Evolutionary conservation across 31 red algal species (phyloP).

Genomic region (Asparagopsis taxiformis): DNA sequence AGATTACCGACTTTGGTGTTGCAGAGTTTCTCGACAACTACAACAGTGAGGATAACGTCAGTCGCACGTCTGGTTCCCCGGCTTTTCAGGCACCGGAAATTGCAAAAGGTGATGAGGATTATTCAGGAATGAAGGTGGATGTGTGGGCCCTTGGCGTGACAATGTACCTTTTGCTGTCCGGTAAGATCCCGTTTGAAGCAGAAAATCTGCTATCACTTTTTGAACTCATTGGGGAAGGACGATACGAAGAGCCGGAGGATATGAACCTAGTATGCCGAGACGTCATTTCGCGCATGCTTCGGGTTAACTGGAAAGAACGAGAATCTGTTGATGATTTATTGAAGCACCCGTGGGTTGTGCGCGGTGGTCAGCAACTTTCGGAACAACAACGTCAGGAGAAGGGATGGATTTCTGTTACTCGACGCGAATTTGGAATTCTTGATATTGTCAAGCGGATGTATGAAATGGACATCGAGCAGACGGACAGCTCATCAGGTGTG

Average conservation of each 20-base stretch:
- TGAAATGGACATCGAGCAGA: constrained; percentile 28
- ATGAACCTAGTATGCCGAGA: constrained; percentile 51
- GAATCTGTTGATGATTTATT: constrained; percentile 61
- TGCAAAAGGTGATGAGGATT: constrained; percentile 80
- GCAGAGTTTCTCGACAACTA: constrained; percentile 95
- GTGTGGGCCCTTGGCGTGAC: constrained; percentile 99
- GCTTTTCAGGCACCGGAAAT: constrained; percentile 99
- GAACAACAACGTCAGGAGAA: constrained; percentile 23
- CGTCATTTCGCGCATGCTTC: constrained; percentile 61
- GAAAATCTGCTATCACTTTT: constrained; percentile 83
- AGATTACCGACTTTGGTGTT: constrained; percentile 96
- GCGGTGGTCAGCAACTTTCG: constrained; percentile 16
- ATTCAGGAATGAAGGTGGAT: constrained; percentile 91
- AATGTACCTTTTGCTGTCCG: constrained; percentile 79
- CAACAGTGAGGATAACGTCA: constrained; percentile 74
- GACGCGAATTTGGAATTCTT: constrained; percentile 25
- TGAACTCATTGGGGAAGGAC: constrained; percentile 72
- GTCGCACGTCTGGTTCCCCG: constrained; percentile 87
- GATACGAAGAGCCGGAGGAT: constrained; percentile 54
- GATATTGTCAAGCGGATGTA: constrained; percentile 52
- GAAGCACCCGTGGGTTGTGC: constrained; percentile 68
- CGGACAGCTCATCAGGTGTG: constrained; percentile 2
- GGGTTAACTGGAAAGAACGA: constrained; percentile 59
- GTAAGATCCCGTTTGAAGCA: constrained; percentile 88
- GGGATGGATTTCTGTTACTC: constrained; percentile 30